Base-by-base conservation (phyloP, 768 basidiomycete genomes). In the Cubamyces lactineus region DNA sequence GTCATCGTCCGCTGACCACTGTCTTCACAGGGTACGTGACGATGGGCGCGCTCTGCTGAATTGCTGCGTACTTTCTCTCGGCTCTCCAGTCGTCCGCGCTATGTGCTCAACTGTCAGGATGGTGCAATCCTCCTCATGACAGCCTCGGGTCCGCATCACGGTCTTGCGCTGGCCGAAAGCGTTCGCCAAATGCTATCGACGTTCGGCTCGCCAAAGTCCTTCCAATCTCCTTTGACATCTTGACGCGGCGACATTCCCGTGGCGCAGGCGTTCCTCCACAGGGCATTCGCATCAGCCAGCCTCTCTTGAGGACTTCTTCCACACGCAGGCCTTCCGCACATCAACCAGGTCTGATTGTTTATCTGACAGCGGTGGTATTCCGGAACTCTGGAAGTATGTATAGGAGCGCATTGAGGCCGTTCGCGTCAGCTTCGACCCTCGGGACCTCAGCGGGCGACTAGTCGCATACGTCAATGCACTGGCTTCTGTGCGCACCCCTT, bases 341-440 rank as follows among this genome's bases (percentile, higher is more conserved):
- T 39, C 49, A 30, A 19, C 40, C 16, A 8, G 39, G n/a, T 16
- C 40, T 50, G 23, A 30, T 42, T n/a, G 38, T 50, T 28, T 40
- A 38, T 50, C 47, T 58, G 57, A 50, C 57, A 50, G 57, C 48
- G 48, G 48, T 26, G 24, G 57, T n/a, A 39, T 15, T 34, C 28
- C 11, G 43, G 26, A 45, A 16, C 12, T 34, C 28, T n/a, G 43
- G 26, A 45, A 16, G 3, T 15, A 34, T 30, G 11, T 47, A 6
- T 19, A 47, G 19, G 19, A 26, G 45, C 54, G 57, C 48, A 58
- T 40, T 58, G 39, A 24, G 24, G 17, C 57, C 57, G 57, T 26
- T 6, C 47, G 48, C 57, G 39, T 38, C 28, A 9, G 40, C n/a
- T 46, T 46, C 45, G 34, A 41, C 21, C 15, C 28, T 24, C 45